Evolutionary conservation across 805 yeast genomes (phyloP), one percentile per base, ranked within the genome.

Genomic region (Candida germanica): DNA sequence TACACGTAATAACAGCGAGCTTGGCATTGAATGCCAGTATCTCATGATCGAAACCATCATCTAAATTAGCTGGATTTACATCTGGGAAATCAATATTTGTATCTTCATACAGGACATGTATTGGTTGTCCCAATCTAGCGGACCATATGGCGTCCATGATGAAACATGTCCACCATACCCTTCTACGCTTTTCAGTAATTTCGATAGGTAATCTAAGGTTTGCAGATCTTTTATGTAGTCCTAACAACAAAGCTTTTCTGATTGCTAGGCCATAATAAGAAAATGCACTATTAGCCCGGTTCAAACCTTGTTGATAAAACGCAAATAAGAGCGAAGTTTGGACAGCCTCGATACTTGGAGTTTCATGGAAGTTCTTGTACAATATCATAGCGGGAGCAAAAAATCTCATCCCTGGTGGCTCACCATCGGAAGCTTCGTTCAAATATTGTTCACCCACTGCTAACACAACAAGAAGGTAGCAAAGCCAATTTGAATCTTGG

Each of bases 91-190:
- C 66, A n/a, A 63, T 61, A 33, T 65, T 69, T 1, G 68, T 65
- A 38, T 64, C 68, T 4, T 64, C 56, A 44, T 55, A 59, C 39
- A 58, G 61, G 33, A 64, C 55, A 40, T 62, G 65, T 16, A 63
- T 61, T 1, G 68, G 64, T 47, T 56, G 50, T 35, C 52, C 57
- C 54, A 58, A 54, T 33, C 57, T 56, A 2, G 66, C 51, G 3
- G 68, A 56, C 69, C 69, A 64, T 6, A 53, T 46, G 8, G 56
- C 53, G 41, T 65, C 71, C 31, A 61, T 49, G 10, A 62, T 56
- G 36, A 61, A 64, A 3, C 61, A 52, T 4, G 67, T 50, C 71
- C 71, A 64, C 68, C 69, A 65, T 16, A 65, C 43, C 18, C 69
- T 50, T 39, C 59, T 61, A 6, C 54, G 45, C 34, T 54, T 59